These are phyloP conservation scores for Aspergillus ibericus DNA, from an alignment of 2,329 filamentous ascomycete species.

Conservation along the genomic window DNA sequence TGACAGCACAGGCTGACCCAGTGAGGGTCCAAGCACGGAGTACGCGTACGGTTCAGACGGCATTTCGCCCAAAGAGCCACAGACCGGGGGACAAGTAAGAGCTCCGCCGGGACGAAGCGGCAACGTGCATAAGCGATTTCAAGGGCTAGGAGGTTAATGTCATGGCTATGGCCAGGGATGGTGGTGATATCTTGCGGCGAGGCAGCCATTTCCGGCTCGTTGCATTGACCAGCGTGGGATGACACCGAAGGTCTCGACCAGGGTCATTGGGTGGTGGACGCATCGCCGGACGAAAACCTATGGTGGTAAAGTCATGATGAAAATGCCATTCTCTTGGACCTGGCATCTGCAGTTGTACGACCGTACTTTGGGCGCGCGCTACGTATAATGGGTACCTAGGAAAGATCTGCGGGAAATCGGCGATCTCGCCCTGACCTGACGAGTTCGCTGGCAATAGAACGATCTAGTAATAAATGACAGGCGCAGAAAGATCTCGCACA, in stretches of 20 bases:
- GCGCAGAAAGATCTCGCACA: background rate
- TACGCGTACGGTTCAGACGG: background rate
- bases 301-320: background rate
- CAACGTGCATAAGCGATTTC: conserved; percentile 2
- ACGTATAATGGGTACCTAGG: background rate
- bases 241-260: background rate
- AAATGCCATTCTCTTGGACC: background rate
- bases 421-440: background rate
- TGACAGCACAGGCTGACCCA: background rate
- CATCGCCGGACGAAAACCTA: background rate
- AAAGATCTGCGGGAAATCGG: background rate
- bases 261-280: background rate
- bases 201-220: conserved; percentile 1
- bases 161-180: background rate
- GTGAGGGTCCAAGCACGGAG: background rate
- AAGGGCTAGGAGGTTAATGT: background rate
- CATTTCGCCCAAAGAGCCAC: background rate
- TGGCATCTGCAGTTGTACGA: background rate
- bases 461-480: background rate
- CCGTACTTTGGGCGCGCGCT: background rate
- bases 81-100: background rate
- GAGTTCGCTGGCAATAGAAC: background rate
- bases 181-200: background rate
- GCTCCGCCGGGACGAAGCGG: conserved; percentile 1
- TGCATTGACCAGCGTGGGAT: conserved; percentile 8